Percentiles rank a stretch among this genome's conserved stretches.
Evolutionary conservation across 257 asterid genomes (phyloP).

Genomic region (Solanum pinnatisectum): DNA sequence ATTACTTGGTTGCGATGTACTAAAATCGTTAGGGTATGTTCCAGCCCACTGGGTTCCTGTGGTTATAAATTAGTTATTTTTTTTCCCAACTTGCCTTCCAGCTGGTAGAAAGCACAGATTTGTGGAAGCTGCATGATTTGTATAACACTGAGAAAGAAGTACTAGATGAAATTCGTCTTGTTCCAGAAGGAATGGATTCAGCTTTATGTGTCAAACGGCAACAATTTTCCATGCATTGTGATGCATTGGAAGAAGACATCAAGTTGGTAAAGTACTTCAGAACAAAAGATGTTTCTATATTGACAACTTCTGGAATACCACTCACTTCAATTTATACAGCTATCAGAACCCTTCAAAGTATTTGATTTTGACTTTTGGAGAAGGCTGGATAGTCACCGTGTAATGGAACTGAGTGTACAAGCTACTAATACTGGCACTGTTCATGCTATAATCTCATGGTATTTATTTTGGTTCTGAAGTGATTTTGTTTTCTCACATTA

Average conservation of each 20-base stretch:
- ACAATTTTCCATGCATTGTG: constrained; percentile 85
- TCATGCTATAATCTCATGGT: constrained; percentile 97
- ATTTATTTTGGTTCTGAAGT: constrained; percentile 20
- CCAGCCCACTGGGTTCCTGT: neutral
- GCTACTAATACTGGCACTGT: constrained; percentile 65
- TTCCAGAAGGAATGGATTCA: constrained; percentile 47
- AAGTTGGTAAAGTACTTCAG: constrained; percentile 44
- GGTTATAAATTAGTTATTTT: neutral
- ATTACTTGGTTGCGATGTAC: neutral
- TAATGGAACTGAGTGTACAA: constrained; percentile 51
- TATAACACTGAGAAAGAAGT: constrained; percentile 47
- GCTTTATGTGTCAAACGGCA: constrained; percentile 40
- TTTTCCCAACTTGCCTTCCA: constrained; percentile 16
- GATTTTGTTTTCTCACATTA: neutral
- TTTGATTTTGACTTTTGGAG: constrained; percentile 95
- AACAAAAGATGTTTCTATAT: neutral
- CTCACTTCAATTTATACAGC: constrained; percentile 30
- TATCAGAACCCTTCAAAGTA: constrained; percentile 86
- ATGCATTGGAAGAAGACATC: constrained; percentile 60
- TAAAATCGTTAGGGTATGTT: neutral
- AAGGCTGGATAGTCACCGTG: constrained; percentile 72
- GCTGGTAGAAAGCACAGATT: constrained; percentile 73
- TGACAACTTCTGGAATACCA: neutral
- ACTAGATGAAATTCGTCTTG: constrained; percentile 61
- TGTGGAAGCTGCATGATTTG: constrained; percentile 66